A percentile compares a stretch with the other conserved stretches of the same genome.
These are phyloP conservation scores for Chlorella sp. DNA, from an alignment of 139 green algal genomes.

Conservation along the genomic window DNA sequence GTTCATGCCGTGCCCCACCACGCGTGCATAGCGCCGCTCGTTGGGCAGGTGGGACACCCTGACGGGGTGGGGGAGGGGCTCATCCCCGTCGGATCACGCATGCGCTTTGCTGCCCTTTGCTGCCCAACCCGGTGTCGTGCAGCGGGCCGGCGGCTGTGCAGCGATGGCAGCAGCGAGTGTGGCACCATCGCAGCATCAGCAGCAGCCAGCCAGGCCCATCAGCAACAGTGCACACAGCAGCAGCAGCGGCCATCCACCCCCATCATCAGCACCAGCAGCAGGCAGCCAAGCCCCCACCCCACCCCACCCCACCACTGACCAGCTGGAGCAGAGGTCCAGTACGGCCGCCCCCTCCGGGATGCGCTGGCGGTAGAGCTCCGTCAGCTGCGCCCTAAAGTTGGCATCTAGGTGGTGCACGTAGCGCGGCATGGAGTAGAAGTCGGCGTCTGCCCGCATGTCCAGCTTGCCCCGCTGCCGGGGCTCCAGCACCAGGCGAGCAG, in stretches of 20 bases:
- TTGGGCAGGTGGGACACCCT: conserved; percentile 73
- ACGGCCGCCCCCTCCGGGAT: conserved; percentile 62
- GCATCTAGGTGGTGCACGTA: conserved; percentile 87
- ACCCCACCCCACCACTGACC: conserved; percentile 49
- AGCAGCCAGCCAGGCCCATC: no score
- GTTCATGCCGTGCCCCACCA: conserved; percentile 92
- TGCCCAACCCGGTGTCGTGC: no score
- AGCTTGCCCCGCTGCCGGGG: conserved; percentile 59
- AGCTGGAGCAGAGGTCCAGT: conserved; percentile 80
- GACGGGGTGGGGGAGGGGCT: background rate
- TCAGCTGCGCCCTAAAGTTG: conserved; percentile 79
- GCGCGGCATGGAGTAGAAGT: conserved; percentile 72
- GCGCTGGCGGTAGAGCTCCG: conserved; percentile 80
- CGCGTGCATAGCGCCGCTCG: conserved; percentile 65
- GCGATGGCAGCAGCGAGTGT: no score
- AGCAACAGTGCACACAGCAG: no score
- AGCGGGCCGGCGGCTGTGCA: no score
- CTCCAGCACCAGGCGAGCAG: conserved; percentile 6
- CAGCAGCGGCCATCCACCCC: no score
- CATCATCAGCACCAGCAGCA: no score
- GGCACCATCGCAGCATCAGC: no score
- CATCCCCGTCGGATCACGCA: no score
- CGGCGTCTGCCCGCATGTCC: conserved; percentile 58
- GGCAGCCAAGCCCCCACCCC: no score
- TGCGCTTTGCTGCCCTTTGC: no score